These are phyloP conservation scores for Fusarium nurragi DNA, from an alignment of 2,329 filamentous ascomycete species.

Conservation along the genomic window DNA sequence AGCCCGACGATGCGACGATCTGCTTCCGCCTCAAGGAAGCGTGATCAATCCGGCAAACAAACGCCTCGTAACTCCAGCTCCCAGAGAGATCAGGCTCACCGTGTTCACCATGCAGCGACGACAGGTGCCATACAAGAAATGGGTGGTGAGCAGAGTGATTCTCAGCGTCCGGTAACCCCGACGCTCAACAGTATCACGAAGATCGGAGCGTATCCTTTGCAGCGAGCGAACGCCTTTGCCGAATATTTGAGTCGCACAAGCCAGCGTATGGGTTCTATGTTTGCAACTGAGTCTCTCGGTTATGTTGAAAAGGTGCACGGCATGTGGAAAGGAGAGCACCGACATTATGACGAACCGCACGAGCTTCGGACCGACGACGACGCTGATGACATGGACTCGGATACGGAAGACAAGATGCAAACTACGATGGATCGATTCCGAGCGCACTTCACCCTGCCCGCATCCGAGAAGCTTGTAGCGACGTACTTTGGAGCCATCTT, in stretches of 20 bases:
- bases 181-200: slow-evolving; percentile 64
- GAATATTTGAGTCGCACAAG: slow-evolving; percentile 83
- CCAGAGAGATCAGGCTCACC: slow-evolving; percentile 10
- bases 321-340: slow-evolving; percentile 93
- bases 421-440: slow-evolving; percentile 83
- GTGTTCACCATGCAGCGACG: slow-evolving; percentile 50
- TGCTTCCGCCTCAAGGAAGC: slow-evolving; percentile 50
- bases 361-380: slow-evolving; percentile 62
- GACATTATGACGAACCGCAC: slow-evolving; percentile 79
- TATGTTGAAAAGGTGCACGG: slow-evolving; percentile 97
- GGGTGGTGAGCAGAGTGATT: slow-evolving; percentile 18
- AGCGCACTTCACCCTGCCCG: slow-evolving; percentile 88
- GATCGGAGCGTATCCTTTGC: slow-evolving; percentile 79
- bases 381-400: slow-evolving; percentile 60
- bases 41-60: slow-evolving; percentile 14
- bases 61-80: slow-evolving; percentile 31
- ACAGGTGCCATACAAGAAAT: slow-evolving; percentile 49
- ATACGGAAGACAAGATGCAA: slow-evolving; percentile 71
- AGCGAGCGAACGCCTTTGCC: slow-evolving; percentile 83
- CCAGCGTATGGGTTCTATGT: slow-evolving; percentile 80
- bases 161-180: slow-evolving; percentile 48
- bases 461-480: slow-evolving; percentile 83
- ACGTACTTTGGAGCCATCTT: slow-evolving; percentile 95
- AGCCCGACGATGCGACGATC: slow-evolving; percentile 74
- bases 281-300: slow-evolving; percentile 92